These are phyloP conservation scores for Cladosporium velox DNA, from an alignment of 2,329 filamentous ascomycete genomes.

Conservation along the genomic window DNA sequence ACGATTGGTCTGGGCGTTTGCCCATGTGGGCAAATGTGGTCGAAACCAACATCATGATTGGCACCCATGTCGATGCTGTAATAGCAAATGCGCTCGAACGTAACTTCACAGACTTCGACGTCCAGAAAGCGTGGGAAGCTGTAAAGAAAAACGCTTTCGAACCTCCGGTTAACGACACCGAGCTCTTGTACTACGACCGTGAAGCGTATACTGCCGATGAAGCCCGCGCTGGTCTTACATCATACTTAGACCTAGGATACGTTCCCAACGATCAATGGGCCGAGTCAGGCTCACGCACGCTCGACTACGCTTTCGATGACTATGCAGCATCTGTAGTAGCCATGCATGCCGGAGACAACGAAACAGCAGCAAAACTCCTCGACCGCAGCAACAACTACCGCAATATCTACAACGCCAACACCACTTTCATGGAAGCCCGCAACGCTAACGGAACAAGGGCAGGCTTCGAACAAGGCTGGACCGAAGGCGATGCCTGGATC, in stretches of 20 bases:
- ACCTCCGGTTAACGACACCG: conserved; percentile 48
- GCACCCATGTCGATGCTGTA: conserved; percentile 52
- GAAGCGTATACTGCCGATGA: conserved; percentile 51
- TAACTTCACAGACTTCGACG: conserved; percentile 47
- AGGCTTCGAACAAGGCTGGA: conserved; percentile 49
- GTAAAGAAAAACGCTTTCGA: conserved; percentile 50
- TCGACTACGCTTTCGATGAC: conserved; percentile 53
- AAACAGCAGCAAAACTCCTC: conserved; percentile 37
- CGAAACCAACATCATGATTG: conserved; percentile 56
- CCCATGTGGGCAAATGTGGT: conserved; percentile 55
- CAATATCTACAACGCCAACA: conserved; percentile 47
- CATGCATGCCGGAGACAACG: conserved; percentile 40
- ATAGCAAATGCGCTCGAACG: conserved; percentile 50
- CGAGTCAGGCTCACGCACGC: conserved; percentile 49
- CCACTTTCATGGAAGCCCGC: conserved; percentile 51
- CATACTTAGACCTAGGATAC: conserved; percentile 49
- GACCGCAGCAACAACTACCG: conserved; percentile 46
- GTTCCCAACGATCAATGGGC: conserved; percentile 53
- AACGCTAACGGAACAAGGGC: conserved; percentile 52
- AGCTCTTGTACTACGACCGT: conserved; percentile 51
- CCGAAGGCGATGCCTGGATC: conserved; percentile 54
- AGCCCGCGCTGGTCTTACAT: conserved; percentile 49
- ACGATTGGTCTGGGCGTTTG: conserved; percentile 49
- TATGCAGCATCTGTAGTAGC: conserved; percentile 48
- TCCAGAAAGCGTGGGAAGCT: conserved; percentile 48